A percentile compares a stretch with the other conserved stretches of the same genome.
Evolutionary conservation across 352 stramenopile species (phyloP).

Genomic region (Phytophthora meadii): DNA sequence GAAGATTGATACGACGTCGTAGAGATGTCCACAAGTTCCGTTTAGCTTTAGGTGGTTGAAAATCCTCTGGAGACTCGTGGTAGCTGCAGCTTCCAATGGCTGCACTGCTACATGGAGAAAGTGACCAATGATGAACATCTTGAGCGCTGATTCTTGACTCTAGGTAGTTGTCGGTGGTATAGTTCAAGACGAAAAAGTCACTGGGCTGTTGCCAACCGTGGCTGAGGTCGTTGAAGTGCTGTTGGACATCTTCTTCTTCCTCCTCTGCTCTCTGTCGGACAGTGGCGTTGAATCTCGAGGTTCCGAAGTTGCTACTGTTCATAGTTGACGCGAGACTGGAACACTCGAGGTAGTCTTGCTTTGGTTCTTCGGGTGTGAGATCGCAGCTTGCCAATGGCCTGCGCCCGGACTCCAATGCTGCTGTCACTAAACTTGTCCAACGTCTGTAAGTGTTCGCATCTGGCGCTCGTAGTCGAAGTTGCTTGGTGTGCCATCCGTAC

Average conservation of each 20-base stretch:
- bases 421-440: slow-evolving; percentile 33
- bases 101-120: slow-evolving; percentile 21
- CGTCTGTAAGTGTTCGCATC: slow-evolving; percentile 27
- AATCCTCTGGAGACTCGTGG: slow-evolving; percentile 1
- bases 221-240: not conserved
- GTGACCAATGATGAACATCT: slow-evolving; percentile 10
- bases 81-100: slow-evolving; percentile 32
- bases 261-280: slow-evolving; percentile 18
- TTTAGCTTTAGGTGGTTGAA: not conserved
- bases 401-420: slow-evolving; percentile 36
- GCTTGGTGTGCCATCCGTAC: slow-evolving; percentile 40
- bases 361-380: slow-evolving; percentile 4
- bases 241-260: slow-evolving; percentile 6
- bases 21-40: slow-evolving; percentile 3
- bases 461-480: slow-evolving; percentile 35
- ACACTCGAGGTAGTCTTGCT: slow-evolving; percentile 18
- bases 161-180: slow-evolving; percentile 13
- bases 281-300: slow-evolving; percentile 13
- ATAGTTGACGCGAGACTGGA: slow-evolving; percentile 37
- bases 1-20: not conserved
- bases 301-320: slow-evolving; percentile 34
- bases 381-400: slow-evolving; percentile 28
- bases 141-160: not conserved
- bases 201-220: slow-evolving; percentile 4
- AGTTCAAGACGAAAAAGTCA: slow-evolving; percentile 25